Evolutionary conservation across 306 rosid genomes (phyloP).

Genomic region (Prosopis cineraria): DNA sequence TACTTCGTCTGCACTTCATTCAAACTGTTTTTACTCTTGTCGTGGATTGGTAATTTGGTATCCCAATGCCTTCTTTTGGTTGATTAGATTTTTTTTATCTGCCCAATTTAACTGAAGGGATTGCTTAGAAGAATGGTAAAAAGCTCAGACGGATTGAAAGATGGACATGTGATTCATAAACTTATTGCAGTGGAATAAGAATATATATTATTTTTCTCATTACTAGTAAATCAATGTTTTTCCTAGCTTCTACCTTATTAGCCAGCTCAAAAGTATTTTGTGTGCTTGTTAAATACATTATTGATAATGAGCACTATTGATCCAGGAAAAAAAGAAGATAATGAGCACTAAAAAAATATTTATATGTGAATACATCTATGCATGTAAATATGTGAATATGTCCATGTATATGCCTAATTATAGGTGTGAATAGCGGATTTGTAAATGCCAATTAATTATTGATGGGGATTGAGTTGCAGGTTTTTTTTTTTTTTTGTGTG

Average conservation of each 20-base stretch:
- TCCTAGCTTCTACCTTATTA: background rate
- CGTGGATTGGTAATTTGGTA: background rate
- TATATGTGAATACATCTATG: background rate
- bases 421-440: background rate
- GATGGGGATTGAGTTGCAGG: background rate
- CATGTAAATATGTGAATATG: background rate
- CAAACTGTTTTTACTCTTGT: background rate
- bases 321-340: too few relatives aligned
- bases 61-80: background rate
- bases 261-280: background rate
- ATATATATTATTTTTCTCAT: background rate
- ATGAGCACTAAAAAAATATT: background rate
- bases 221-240: background rate
- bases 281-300: background rate
- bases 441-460: background rate
- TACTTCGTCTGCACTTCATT: background rate
- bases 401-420: background rate
- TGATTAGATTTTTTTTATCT: background rate
- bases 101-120: background rate
- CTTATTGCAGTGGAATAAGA: background rate
- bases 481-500: background rate
- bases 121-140: background rate
- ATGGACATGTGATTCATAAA: background rate
- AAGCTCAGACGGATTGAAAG: background rate
- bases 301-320: background rate